A percentile compares a stretch with the other conserved stretches of the same genome.
Evolutionary conservation across 208 protist species (phyloP).

Genomic region (Crithidia thermophila): DNA sequence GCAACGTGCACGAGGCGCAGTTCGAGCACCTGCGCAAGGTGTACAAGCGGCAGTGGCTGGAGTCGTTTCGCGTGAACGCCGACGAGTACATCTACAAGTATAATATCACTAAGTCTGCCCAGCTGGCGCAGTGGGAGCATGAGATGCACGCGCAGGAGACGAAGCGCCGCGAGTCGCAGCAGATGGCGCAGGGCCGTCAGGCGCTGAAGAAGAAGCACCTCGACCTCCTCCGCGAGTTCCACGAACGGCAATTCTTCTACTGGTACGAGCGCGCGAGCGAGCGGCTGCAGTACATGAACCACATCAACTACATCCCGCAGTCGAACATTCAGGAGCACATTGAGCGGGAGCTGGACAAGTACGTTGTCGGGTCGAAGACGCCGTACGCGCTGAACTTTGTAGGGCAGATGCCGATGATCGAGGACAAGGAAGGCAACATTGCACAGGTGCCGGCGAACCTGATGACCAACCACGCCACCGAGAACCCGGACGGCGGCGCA

Average conservation of each 20-base stretch:
- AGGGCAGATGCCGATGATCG: slow-evolving; percentile 89
- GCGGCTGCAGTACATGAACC: slow-evolving; percentile 89
- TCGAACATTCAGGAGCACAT: slow-evolving; percentile 80
- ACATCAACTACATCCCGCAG: slow-evolving; percentile 86
- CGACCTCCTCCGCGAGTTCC: slow-evolving; percentile 88
- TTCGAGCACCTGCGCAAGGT: slow-evolving; percentile 93
- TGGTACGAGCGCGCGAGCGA: slow-evolving; percentile 93
- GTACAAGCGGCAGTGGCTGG: slow-evolving; percentile 92
- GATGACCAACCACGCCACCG: slow-evolving; percentile 77
- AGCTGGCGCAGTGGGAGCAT: slow-evolving; percentile 89
- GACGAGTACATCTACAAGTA: slow-evolving; percentile 95
- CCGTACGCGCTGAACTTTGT: slow-evolving; percentile 91
- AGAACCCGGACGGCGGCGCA: slow-evolving; percentile 65
- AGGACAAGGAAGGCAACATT: slow-evolving; percentile 86
- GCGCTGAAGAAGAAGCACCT: slow-evolving; percentile 91
- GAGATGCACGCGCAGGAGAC: slow-evolving; percentile 92
- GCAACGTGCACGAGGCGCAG: slow-evolving; percentile 92
- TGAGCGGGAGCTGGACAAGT: slow-evolving; percentile 90
- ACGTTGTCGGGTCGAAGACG: slow-evolving; percentile 67
- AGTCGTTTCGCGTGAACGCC: slow-evolving; percentile 92
- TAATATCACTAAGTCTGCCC: slow-evolving; percentile 91
- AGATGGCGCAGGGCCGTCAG: slow-evolving; percentile 79
- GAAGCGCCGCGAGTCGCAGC: slow-evolving; percentile 71
- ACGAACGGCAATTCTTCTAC: slow-evolving; percentile 93
- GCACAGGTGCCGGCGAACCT: slow-evolving; percentile 65